These are phyloP conservation scores for Calonectria naviculata DNA, from an alignment of 2,329 filamentous ascomycete genomes.

Conservation along the genomic window DNA sequence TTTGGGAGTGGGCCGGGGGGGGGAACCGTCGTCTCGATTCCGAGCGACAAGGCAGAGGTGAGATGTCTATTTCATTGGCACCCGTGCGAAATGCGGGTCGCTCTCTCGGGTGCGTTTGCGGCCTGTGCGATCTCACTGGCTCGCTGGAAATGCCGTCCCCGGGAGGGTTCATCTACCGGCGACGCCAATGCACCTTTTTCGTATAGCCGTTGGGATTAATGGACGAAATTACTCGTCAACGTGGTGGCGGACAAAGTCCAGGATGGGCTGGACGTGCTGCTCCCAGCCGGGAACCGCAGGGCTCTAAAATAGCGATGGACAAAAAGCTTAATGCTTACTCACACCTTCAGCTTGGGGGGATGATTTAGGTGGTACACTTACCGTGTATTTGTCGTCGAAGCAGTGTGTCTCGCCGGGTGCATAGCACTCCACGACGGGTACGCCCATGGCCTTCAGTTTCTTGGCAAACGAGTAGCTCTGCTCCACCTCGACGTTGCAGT, in stretches of 20 bases:
- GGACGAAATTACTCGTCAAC: not conserved
- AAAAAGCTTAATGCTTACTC: not conserved
- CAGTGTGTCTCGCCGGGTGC: not conserved
- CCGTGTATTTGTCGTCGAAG: constrained; percentile 2
- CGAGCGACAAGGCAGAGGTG: not conserved
- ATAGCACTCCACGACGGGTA: not conserved
- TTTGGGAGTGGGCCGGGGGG: not conserved
- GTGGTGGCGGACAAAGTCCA: constrained; percentile 1
- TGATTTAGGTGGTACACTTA: not conserved
- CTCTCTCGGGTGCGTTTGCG: not conserved
- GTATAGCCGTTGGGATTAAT: too few relatives aligned
- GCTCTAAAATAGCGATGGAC: not conserved
- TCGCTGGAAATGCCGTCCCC: not conserved
- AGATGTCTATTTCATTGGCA: not conserved
- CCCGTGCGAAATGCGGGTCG: not conserved
- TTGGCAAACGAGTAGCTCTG: not conserved
- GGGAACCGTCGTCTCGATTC: not conserved
- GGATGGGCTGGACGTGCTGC: not conserved
- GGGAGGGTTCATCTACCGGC: not conserved
- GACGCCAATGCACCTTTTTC: too few relatives aligned
- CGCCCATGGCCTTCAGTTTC: not conserved
- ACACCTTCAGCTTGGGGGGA: too few relatives aligned
- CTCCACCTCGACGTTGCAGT: not conserved
- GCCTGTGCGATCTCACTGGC: not conserved
- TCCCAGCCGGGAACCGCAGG: not conserved